Base-by-base conservation (phyloP, 805 yeast species). In the Wickerhamiella kurtzmanii region DNA sequence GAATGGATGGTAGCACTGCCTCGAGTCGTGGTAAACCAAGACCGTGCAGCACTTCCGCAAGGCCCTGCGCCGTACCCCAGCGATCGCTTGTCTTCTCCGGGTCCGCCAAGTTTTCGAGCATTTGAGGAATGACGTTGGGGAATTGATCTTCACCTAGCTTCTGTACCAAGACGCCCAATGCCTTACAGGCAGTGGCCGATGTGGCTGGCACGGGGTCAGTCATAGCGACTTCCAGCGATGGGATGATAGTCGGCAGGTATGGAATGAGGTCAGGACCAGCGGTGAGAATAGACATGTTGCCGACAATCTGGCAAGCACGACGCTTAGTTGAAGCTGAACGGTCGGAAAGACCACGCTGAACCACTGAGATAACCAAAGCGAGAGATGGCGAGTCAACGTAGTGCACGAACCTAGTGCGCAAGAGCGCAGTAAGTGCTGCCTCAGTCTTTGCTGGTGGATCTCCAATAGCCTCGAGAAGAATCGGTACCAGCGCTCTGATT, bases 201-300 rank as follows among this genome's bases (percentile, higher is more conserved):
- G 99, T 92, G 38, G 79, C 84, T 28, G 97, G 95, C 45, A 92
- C 98, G 1, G 98, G 98, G 57, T 92, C 99, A 44, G 94, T 96
- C 95, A 92, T 89, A 4, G 97, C 94, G 39, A 75, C 71, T 63
- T 92, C 95, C 50, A 92, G 74, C 56, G 87, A 96, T 9, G 77
- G 72, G 40, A 89, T 80, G 55, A 92, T 71, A 39, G 78, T 76
- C 19, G 78, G 74, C 57, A 92, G 69, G 65, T 92, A 92, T 21
- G 96, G 96, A 44, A 77, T 65, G 50, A 92, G 71, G 62, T 92
- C 98, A 55, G 75, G 77, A 16, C 85, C 72, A 57, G 89, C 97
- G 16, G 94, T 96, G 57, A 92, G 71, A 61, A 92, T 86, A 1
- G 97, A 87, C 97, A 92, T 92, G 60, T 92, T 92, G 52, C 99